phyloP scores from a whole-genome alignment of 495 filamentous ascomycete species.

The Baudoinia panamericana region DNA sequence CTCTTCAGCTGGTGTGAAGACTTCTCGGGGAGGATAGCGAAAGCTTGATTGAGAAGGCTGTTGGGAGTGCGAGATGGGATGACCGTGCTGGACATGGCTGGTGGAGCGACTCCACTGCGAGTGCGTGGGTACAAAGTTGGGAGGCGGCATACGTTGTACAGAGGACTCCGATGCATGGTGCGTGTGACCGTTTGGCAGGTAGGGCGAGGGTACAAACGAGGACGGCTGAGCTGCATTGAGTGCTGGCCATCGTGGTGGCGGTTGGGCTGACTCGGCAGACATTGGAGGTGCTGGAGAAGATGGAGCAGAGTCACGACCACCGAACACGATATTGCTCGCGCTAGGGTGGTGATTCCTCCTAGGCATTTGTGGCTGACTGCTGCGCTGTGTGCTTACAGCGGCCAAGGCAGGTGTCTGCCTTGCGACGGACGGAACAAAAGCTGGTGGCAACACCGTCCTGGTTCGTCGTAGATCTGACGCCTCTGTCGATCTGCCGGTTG shows the following conservation, averaged over 20 bases:
- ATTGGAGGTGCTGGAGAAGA: constrained; percentile 25
- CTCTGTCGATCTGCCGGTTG: constrained; percentile 1
- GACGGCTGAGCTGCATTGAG: not conserved
- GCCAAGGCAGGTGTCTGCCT: constrained; percentile 15
- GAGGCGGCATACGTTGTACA: not conserved
- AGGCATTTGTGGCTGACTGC: constrained; percentile 11
- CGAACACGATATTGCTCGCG: constrained; percentile 26
- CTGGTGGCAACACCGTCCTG: constrained; percentile 21
- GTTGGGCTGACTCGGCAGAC: constrained; percentile 14
- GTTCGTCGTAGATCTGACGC: constrained; percentile 12
- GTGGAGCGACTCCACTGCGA: too few relatives aligned
- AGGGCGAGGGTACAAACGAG: constrained; percentile 19
- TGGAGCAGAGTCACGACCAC: constrained; percentile 23
- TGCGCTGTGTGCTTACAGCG: too few relatives aligned
- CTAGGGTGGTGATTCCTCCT: constrained; percentile 22
- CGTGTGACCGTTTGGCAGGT: constrained; percentile 22
- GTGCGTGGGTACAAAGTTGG: too few relatives aligned
- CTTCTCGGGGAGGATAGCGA: constrained; percentile 13
- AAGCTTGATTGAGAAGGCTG: constrained; percentile 2
- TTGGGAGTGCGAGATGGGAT: constrained; percentile 2
- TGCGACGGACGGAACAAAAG: constrained; percentile 23
- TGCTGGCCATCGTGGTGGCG: constrained; percentile 11
- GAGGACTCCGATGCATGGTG: constrained; percentile 23
- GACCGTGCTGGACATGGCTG: too few relatives aligned
- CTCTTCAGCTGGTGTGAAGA: constrained; percentile 10